A percentile compares a stretch with the other conserved stretches of the same genome.
Evolutionary conservation across 2,329 filamentous ascomycete genomes (phyloP).

Genomic region (Plectosphaerella plurivora): DNA sequence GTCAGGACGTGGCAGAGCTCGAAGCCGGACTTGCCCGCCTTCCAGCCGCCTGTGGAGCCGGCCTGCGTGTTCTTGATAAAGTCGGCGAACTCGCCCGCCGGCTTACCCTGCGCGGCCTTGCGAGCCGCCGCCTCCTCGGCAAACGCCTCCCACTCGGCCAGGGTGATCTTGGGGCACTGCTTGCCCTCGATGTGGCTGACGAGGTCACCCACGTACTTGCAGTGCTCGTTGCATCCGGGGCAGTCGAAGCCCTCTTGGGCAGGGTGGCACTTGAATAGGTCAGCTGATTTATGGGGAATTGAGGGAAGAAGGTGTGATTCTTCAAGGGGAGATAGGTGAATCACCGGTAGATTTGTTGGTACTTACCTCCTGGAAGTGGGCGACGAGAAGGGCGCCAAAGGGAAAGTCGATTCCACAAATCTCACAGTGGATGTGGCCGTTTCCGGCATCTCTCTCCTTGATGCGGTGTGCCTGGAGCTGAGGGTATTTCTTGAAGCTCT

Average conservation of each 20-base stretch:
- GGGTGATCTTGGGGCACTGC: constrained; percentile 31
- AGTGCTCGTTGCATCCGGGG: constrained; percentile 38
- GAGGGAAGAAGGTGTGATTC: neutral
- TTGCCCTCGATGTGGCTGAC: constrained; percentile 41
- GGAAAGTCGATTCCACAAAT: constrained; percentile 31
- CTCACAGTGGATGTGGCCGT: constrained; percentile 29
- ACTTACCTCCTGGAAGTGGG: constrained; percentile 31
- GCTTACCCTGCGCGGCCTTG: neutral
- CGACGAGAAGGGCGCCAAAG: constrained; percentile 21
- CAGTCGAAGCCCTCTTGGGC: constrained; percentile 37
- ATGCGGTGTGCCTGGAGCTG: too few relatives aligned
- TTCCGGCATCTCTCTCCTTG: too few relatives aligned
- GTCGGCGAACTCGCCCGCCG: neutral
- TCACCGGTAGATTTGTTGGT: neutral
- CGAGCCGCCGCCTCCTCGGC: neutral
- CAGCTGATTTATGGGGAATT: constrained; percentile 1
- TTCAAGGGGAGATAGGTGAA: neutral
- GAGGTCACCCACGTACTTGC: constrained; percentile 29
- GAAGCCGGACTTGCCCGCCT: neutral
- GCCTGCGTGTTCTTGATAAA: neutral
- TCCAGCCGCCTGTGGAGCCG: neutral
- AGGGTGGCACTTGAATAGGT: constrained; percentile 28
- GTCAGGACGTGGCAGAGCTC: neutral
- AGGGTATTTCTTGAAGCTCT: too few relatives aligned
- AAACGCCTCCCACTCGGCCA: constrained; percentile 2